These are phyloP conservation scores for Beta lomatogona DNA, from an alignment of 179 eudicot species.

Conservation along the genomic window DNA sequence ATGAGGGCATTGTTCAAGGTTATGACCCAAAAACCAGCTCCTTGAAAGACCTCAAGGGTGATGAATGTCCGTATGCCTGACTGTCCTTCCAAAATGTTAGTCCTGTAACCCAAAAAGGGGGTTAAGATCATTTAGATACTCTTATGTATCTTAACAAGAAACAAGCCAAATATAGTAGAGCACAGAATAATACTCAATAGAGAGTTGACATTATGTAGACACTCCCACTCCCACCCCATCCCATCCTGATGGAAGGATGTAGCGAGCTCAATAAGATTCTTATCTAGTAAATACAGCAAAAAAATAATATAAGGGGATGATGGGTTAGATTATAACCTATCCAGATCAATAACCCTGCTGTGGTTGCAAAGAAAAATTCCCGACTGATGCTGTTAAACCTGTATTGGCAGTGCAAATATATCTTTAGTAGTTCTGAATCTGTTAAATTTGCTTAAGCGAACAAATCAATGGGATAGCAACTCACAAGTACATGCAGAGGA, in stretches of 20 bases:
- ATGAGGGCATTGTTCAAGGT: background rate
- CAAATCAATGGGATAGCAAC: conserved; percentile 14
- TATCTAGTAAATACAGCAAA: background rate
- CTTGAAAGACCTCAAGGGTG: conserved; percentile 60
- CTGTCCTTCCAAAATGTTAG: conserved; percentile 65
- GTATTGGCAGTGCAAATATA: conserved; percentile 29
- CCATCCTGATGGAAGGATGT: background rate
- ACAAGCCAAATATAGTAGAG: background rate
- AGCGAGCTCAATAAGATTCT: background rate
- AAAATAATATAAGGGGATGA: background rate
- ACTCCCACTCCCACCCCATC: too few species aligned
- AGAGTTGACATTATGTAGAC: background rate
- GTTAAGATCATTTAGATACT: background rate
- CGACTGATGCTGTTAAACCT: conserved; percentile 73
- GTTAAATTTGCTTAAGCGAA: background rate
- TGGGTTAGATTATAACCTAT: conserved; percentile 53
- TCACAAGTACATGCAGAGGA: conserved; percentile 77
- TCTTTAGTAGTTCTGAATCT: background rate
- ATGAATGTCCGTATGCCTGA: conserved; percentile 53
- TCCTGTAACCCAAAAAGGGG: conserved; percentile 35
- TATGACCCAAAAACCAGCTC: conserved; percentile 42
- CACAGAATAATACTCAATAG: background rate
- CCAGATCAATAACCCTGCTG: conserved; percentile 68
- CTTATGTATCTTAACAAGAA: too few species aligned
- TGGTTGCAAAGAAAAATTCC: conserved; percentile 80